Evolutionary conservation across 2,329 filamentous ascomycete genomes (phyloP).

Genomic region (Huntiella decipiens): DNA sequence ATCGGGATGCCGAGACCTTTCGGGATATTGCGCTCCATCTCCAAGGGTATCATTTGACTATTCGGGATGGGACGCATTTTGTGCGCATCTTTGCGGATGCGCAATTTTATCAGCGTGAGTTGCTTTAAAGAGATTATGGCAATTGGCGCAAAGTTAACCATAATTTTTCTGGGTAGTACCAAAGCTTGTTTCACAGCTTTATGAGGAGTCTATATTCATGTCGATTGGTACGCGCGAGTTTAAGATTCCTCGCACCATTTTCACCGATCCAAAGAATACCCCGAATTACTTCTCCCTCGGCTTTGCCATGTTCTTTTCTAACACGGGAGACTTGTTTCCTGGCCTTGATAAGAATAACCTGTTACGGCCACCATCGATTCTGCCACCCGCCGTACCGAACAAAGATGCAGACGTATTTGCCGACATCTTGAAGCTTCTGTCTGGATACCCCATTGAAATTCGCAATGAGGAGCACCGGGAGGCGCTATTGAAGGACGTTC

Average conservation of each 20-base stretch:
- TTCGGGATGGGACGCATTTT: slow-evolving; percentile 68
- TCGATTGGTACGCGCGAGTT: slow-evolving; percentile 76
- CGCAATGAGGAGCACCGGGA: slow-evolving; percentile 56
- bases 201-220: slow-evolving; percentile 81
- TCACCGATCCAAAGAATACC: slow-evolving; percentile 69
- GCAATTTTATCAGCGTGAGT: slow-evolving; percentile 69
- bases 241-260: slow-evolving; percentile 74
- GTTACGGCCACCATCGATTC: slow-evolving; percentile 69
- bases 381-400: slow-evolving; percentile 63
- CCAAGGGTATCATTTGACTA: slow-evolving; percentile 75
- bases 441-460: slow-evolving; percentile 68
- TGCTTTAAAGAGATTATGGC: not conserved
- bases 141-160: not conserved
- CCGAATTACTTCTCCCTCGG: slow-evolving; percentile 92
- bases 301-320: slow-evolving; percentile 72
- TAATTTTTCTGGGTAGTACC: slow-evolving; percentile 38
- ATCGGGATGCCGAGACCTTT: slow-evolving; percentile 79
- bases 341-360: slow-evolving; percentile 62
- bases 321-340: slow-evolving; percentile 63
- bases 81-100: slow-evolving; percentile 87
- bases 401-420: slow-evolving; percentile 69
- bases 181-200: slow-evolving; percentile 74
- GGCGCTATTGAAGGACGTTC: slow-evolving; percentile 64
- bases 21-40: slow-evolving; percentile 76
- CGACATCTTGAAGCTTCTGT: slow-evolving; percentile 62